These are phyloP conservation scores for Kodamaea jinghongensis DNA, from an alignment of 805 yeast species.

Conservation along the genomic window DNA sequence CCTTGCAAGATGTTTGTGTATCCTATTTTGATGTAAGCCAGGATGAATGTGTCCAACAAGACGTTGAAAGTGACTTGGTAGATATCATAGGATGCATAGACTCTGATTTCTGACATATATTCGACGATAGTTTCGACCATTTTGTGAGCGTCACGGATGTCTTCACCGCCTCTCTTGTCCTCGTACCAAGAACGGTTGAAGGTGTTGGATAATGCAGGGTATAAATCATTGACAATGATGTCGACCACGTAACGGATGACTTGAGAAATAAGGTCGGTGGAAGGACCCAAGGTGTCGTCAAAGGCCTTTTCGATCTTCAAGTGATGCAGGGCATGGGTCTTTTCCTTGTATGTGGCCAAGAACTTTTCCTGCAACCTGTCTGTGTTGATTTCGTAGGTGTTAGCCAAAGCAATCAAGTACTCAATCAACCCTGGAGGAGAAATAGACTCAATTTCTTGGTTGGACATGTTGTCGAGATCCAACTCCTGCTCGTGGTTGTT, in stretches of 20 bases:
- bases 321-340: conserved; percentile 49
- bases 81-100: conserved; percentile 41
- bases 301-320: conserved; percentile 33
- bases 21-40: conserved; percentile 39
- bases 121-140: conserved; percentile 74
- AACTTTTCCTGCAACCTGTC: conserved; percentile 64
- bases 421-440: conserved; percentile 71
- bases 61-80: conserved; percentile 39
- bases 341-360: conserved; percentile 57
- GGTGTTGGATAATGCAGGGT: conserved; percentile 55
- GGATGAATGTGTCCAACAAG: conserved; percentile 36
- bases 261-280: conserved; percentile 77
- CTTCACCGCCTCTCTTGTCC: conserved; percentile 32
- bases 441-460: conserved; percentile 34
- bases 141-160: conserved; percentile 50
- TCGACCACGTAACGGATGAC: conserved; percentile 66
- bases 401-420: conserved; percentile 77
- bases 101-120: conserved; percentile 63
- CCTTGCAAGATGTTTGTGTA: conserved; percentile 41
- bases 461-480: conserved; percentile 40
- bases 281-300: conserved; percentile 50
- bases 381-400: conserved; percentile 79
- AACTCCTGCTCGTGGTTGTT: conserved; percentile 14
- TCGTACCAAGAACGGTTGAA: conserved; percentile 74
- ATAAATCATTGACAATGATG: conserved; percentile 71